These are phyloP conservation scores for Eragrostis curvula DNA, from an alignment of 176 grass and related monocot genomes.

Conservation along the genomic window DNA sequence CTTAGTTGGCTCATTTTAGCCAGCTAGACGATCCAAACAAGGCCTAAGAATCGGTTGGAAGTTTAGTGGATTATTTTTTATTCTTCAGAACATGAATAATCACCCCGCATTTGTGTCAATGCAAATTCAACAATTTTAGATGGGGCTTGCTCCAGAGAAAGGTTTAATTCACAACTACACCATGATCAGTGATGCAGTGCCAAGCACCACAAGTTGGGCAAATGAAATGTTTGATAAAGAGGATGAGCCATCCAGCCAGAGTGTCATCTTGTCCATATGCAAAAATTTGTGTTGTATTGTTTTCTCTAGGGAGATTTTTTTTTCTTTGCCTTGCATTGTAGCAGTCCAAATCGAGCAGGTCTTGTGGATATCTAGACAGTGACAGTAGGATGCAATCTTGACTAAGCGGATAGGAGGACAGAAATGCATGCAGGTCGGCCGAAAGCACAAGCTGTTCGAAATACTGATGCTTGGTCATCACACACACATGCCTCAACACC, in stretches of 20 bases:
- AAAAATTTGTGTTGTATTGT: neutral
- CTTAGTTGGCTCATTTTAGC: too few species aligned
- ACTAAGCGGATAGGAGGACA: conserved; percentile 24
- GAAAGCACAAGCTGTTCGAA: conserved; percentile 14
- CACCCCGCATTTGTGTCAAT: too few species aligned
- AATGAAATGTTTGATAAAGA: too few species aligned
- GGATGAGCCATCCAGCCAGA: neutral
- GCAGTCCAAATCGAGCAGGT: conserved; percentile 9
- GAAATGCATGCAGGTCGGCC: conserved; percentile 27
- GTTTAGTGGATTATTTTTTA: neutral
- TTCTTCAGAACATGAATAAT: neutral
- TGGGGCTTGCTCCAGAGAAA: too few species aligned
- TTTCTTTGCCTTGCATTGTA: conserved; percentile 2
- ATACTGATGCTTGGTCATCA: conserved; percentile 33
- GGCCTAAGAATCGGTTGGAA: too few species aligned
- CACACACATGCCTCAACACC: conserved; percentile 41
- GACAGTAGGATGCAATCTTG: conserved; percentile 54
- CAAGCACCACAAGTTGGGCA: too few species aligned
- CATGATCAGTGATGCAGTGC: too few species aligned
- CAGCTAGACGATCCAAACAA: too few species aligned
- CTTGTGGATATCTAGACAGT: conserved; percentile 47
- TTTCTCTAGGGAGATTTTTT: neutral
- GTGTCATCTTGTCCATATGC: conserved; percentile 29
- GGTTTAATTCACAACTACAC: too few species aligned
- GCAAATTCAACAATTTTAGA: too few species aligned